Evolutionary conservation across 2,329 filamentous ascomycete genomes (phyloP), one percentile per base, ranked within the genome.

Genomic region (Trichoderma koningii): DNA sequence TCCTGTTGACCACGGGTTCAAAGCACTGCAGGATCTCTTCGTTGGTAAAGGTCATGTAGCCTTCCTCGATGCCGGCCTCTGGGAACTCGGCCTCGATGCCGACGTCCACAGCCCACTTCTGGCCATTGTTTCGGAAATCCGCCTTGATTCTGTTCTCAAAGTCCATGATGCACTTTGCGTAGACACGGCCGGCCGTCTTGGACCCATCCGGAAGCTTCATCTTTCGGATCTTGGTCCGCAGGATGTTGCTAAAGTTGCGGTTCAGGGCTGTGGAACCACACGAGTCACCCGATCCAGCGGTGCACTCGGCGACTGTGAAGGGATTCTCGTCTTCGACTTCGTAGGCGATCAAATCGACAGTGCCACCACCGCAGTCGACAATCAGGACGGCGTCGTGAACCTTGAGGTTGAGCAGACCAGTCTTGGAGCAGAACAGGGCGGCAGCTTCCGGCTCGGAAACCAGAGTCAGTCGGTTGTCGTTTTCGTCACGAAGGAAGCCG

Each of bases 71-170:
- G 71, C 93, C 93, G 38, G 95, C 95, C 75, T 98, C 95, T 45
- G 94, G 94, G 81, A 96, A 98, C 75, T 98, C 95, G 50, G 94
- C 93, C 82, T 99, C 95, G 73, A 99, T 98, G 74, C 95, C 95
- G 56, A 99, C 95, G 76, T 99, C 95, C 21, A 98, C 93, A 51
- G 95, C 95, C 95, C 95, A 98, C 78, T 98, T 98, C 79, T 98
- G 94, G 56, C 94, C 93, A 77, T 97, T 98, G 82, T 98, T 98
- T 69, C 95, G 88, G 89, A 99, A 99, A 78, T 98, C 95, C 56
- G 95, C 95, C 84, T 99, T 99, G 85, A 99, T 97, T 77, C 95
- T 85, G 85, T 98, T 98, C 82, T 99, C 95, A 73, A 99, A 99
- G 79, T 99, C 95, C 94, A 98, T 98, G 79, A 99, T 98, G 78